phyloP scores from a whole-genome alignment of 2,329 filamentous ascomycete genomes.

The Penicillium sumatraense region DNA sequence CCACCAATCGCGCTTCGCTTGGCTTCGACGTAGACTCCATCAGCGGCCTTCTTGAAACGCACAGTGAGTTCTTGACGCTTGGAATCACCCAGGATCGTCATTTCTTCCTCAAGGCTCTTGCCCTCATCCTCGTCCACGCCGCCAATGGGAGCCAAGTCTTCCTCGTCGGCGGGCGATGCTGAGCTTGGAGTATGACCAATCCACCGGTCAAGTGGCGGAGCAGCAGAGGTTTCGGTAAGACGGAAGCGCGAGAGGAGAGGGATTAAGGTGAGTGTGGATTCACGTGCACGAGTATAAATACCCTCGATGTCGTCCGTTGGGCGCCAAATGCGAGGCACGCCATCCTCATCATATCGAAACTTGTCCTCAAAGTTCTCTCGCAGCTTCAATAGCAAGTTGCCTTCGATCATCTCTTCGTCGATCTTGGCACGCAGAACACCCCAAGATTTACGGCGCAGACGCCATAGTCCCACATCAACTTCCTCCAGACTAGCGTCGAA shows the following conservation, averaged over 20 bases:
- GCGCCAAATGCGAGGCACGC: slow-evolving; percentile 94
- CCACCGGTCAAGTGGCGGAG: slow-evolving; percentile 83
- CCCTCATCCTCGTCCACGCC: slow-evolving; percentile 94
- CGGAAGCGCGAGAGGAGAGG: slow-evolving; percentile 86
- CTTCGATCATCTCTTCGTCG: slow-evolving; percentile 97
- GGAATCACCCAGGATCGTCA: slow-evolving; percentile 87
- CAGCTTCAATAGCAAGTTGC: slow-evolving; percentile 91
- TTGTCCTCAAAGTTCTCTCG: slow-evolving; percentile 99
- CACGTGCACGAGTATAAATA: slow-evolving; percentile 86
- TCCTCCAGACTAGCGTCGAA: slow-evolving; percentile 92
- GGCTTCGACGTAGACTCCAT: slow-evolving; percentile 96
- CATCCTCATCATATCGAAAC: slow-evolving; percentile 94
- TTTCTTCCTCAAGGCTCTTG: slow-evolving; percentile 94
- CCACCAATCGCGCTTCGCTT: slow-evolving; percentile 96
- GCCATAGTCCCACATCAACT: slow-evolving; percentile 90
- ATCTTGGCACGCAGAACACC: slow-evolving; percentile 85
- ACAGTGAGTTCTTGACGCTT: slow-evolving; percentile 91
- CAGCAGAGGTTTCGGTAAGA: slow-evolving; percentile 71
- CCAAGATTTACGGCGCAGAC: slow-evolving; percentile 92
- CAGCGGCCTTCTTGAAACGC: slow-evolving; percentile 96
- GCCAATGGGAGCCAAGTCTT: slow-evolving; percentile 85
- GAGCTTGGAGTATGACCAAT: slow-evolving; percentile 77
- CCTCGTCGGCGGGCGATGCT: slow-evolving; percentile 81
- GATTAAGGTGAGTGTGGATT: slow-evolving; percentile 89
- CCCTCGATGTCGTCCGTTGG: slow-evolving; percentile 97